Evolutionary conservation across 805 yeast species (phyloP), one percentile per base, ranked within the genome.

Genomic region (Pichia occidentalis): DNA sequence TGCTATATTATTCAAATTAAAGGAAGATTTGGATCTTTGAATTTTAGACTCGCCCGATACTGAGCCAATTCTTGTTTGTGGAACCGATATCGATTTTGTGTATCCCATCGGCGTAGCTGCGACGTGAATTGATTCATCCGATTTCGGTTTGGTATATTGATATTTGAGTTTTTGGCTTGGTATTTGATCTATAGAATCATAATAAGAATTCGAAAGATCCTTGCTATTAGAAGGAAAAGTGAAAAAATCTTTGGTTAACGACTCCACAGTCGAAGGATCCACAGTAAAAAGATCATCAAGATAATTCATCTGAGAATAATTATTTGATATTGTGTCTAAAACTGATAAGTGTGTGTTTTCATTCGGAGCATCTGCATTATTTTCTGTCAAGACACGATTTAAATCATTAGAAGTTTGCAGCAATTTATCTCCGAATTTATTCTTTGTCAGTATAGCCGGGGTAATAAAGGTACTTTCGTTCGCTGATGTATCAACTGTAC

Each of bases 1-100:
- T n/a, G 77, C 73, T 40, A 73, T 71, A 21, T 73, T 65, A n/a
- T 77, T 70, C 36, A 77, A 57, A 50, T 75, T 75, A 24, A 71
- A 63, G 7, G 75, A 65, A 4, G 78, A 73, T 41, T 69, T 68
- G 8, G 80, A 73, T 43, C 68, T 57, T 39, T 57, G 62, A 12
- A 58, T 39, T 24, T 48, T 47, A 3, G 46, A 27, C 7, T 23
- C 32, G 23, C 23, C 24, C 8, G 36, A 14, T 11, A 21, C 10
- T 18, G 40, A 30, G 2, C 22, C 30, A 10, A 18, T 19, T 26
- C 36, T 29, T 3, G 39, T 33, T 26, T 31, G 39, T 13, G 39
- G 28, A 12, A 24, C 19, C 6, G 43, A 23, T 9, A 26, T 21
- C 16, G 36, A 13, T 17, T 31, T 37, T 11, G 22, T 6, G 20